Evolutionary conservation across 352 stramenopile genomes (phyloP).

Genomic region (Aphanomyces cochlioides): DNA sequence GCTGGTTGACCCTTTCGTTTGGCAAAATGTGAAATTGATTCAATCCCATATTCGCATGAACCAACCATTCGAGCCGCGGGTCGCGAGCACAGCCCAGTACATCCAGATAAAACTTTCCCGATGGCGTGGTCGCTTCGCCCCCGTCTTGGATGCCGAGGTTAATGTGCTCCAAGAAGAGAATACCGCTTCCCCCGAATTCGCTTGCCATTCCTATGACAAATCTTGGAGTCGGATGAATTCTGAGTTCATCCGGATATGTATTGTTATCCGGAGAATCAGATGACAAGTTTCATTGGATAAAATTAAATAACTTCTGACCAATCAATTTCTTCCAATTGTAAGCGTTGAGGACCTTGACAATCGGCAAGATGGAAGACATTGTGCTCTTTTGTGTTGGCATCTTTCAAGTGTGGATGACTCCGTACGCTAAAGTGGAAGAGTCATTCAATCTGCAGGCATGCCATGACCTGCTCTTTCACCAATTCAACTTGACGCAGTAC

Average conservation of each 20-base stretch:
- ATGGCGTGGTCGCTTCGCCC: conserved; percentile 45
- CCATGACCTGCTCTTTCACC: conserved; percentile 92
- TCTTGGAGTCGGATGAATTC: conserved; percentile 1
- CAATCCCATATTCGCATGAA: conserved; percentile 64
- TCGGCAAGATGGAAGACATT: not conserved
- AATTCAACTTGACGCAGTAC: conserved; percentile 57
- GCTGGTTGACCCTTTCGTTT: conserved; percentile 51
- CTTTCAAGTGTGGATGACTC: conserved; percentile 34
- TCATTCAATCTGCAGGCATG: conserved; percentile 98
- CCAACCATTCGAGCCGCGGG: conserved; percentile 59
- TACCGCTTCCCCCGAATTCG: not conserved
- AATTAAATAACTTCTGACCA: not conserved
- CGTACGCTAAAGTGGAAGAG: conserved; percentile 94
- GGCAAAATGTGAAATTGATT: conserved; percentile 76
- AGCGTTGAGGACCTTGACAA: not conserved
- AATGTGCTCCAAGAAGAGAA: conserved; percentile 59
- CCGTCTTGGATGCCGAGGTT: conserved; percentile 61
- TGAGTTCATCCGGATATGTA: not conserved
- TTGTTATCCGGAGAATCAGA: not conserved
- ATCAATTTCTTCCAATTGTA: not conserved
- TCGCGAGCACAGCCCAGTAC: conserved; percentile 60
- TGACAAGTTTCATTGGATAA: not conserved
- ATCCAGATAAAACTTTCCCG: conserved; percentile 61
- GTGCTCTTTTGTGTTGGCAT: conserved; percentile 10
- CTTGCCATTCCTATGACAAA: not conserved